phyloP scores from a whole-genome alignment of 1,139 yeast genomes.

The Geotrichum aggregatum region DNA sequence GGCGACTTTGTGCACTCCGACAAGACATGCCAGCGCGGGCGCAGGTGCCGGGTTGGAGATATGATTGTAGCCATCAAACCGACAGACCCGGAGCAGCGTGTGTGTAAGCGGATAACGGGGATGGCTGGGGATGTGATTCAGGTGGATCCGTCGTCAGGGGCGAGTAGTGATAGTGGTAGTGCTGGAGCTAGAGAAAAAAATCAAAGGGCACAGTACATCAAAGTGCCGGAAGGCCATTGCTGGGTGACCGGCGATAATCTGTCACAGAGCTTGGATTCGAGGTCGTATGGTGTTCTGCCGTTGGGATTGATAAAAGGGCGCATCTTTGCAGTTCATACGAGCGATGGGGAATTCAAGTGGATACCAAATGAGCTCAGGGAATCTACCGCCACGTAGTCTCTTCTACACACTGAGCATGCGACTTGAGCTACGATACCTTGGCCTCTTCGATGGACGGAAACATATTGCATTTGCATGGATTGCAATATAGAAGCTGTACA shows the following conservation, averaged over 20 bases:
- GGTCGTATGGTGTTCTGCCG: slow-evolving; percentile 85
- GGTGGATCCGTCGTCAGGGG: slow-evolving; percentile 55
- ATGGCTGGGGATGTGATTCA: slow-evolving; percentile 89
- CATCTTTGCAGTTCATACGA: slow-evolving; percentile 54
- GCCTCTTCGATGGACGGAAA: no score
- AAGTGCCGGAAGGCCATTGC: slow-evolving; percentile 61
- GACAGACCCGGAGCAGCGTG: slow-evolving; percentile 78
- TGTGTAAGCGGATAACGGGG: slow-evolving; percentile 89
- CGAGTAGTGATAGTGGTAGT: no score
- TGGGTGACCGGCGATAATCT: slow-evolving; percentile 97
- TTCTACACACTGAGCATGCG: no score
- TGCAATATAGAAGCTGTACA: no score
- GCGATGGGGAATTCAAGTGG: slow-evolving; percentile 21
- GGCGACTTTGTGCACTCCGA: slow-evolving; percentile 79
- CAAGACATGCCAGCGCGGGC: slow-evolving; percentile 57
- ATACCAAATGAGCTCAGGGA: background rate
- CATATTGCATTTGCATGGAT: no score
- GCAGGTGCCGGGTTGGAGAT: slow-evolving; percentile 71
- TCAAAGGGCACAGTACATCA: slow-evolving; percentile 16
- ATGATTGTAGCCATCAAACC: slow-evolving; percentile 86
- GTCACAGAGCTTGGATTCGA: slow-evolving; percentile 81
- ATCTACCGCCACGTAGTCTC: no score
- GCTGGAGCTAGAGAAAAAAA: no score
- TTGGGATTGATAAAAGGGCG: slow-evolving; percentile 85
- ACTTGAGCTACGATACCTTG: no score